Evolutionary conservation across 2,329 filamentous ascomycete genomes (phyloP).

Genomic region (Tolypocladium cylindrosporum): DNA sequence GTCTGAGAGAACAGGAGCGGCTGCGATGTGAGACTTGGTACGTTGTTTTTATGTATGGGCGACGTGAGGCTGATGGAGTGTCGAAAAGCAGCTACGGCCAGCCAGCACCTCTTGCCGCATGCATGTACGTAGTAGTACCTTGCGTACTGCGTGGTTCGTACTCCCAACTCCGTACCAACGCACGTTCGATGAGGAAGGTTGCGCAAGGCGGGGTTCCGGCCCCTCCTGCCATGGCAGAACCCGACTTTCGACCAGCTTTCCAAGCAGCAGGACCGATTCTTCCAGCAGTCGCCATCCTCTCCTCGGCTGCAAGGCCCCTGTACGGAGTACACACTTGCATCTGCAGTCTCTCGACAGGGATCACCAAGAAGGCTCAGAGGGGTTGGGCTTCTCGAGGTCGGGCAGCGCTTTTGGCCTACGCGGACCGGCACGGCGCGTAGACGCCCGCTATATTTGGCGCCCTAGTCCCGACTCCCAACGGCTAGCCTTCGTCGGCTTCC

Average conservation of each 20-base stretch:
- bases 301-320: not conserved
- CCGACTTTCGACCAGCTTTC: not conserved
- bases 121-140: not conserved
- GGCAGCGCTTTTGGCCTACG: not conserved
- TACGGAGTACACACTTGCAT: not conserved
- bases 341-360: not conserved
- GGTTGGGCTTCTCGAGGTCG: not conserved
- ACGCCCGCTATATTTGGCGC: conserved; percentile 18
- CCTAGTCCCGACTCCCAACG: not conserved
- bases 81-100: not conserved
- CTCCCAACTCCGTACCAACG: not conserved
- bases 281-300: not conserved
- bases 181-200: not conserved
- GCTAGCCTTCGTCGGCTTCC: not conserved
- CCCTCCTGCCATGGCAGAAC: not conserved
- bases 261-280: not conserved
- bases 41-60: not conserved
- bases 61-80: not conserved
- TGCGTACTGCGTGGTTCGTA: not conserved
- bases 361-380: not conserved
- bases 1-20: not conserved
- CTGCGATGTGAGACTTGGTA: not conserved
- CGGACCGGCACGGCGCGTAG: conserved; percentile 17
- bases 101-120: not conserved
- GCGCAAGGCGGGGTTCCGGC: not conserved